Conservation (phyloP, 2,329 filamentous ascomycete species). For the Claviceps quebecensis region DNA sequence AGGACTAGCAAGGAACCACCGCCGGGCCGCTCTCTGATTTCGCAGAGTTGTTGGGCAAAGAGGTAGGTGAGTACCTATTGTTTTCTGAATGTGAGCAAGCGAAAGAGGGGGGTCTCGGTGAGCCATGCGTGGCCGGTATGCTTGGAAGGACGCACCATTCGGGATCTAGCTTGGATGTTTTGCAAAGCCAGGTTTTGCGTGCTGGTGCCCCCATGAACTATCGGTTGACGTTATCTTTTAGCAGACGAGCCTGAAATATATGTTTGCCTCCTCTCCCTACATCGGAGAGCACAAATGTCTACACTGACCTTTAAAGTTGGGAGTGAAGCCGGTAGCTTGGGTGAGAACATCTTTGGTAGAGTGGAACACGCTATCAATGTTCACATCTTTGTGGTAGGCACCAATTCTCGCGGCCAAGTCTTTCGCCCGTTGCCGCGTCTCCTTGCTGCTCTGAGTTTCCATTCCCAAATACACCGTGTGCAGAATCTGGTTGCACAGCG, state of each 20-base stretch:
- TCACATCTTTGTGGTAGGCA: conserved; percentile 56
- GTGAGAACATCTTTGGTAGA: conserved; percentile 47
- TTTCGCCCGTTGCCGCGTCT: conserved; percentile 53
- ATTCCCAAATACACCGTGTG: conserved; percentile 48
- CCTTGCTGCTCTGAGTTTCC: conserved; percentile 40
- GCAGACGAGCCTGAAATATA: conserved; percentile 1
- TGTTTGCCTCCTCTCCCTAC: too few relatives aligned
- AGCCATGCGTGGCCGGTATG: not conserved
- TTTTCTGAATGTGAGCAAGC: not conserved
- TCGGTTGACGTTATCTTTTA: not conserved
- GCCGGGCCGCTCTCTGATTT: conserved; percentile 10
- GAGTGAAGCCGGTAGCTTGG: conserved; percentile 39
- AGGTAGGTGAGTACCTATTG: conserved; percentile 16
- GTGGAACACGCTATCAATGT: conserved; percentile 44
- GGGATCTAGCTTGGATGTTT: conserved; percentile 50
- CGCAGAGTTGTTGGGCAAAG: conserved; percentile 29
- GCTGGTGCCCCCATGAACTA: conserved; percentile 39
- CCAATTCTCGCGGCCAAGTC: conserved; percentile 49
- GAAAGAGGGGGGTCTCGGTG: not conserved
- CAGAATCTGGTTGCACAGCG: conserved; percentile 31
- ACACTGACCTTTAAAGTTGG: conserved; percentile 41
- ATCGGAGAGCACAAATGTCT: not conserved
- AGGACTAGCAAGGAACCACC: conserved; percentile 15
- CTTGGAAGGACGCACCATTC: conserved; percentile 35
- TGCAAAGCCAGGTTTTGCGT: conserved; percentile 50